These are phyloP conservation scores for Podila clonocystis DNA, from an alignment of 192 early-diverging fungal species.

Conservation along the genomic window DNA sequence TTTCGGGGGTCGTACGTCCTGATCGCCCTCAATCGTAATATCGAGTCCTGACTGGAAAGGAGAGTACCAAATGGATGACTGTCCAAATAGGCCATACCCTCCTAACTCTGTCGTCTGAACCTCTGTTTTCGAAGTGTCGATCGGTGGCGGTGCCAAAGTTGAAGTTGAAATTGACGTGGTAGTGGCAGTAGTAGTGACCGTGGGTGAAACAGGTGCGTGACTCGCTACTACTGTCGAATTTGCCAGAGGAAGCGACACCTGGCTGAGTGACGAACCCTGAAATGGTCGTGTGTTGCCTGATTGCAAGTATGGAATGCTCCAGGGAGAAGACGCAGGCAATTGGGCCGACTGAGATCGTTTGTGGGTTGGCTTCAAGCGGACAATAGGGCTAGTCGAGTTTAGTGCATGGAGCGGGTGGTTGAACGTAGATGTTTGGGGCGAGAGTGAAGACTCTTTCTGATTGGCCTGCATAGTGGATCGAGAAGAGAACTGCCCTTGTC, in stretches of 20 bases:
- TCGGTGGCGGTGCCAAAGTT: neutral
- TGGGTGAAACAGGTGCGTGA: neutral
- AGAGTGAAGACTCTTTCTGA: neutral
- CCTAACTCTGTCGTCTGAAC: neutral
- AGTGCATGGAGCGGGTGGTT: conserved; percentile 38
- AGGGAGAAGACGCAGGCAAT: conserved; percentile 27
- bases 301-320: conserved; percentile 21
- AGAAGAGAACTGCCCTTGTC: neutral
- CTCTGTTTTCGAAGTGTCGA: neutral
- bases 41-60: conserved; percentile 46
- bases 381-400: conserved; percentile 41
- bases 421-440: neutral
- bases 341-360: conserved; percentile 43
- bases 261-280: conserved; percentile 2
- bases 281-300: neutral
- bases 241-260: neutral
- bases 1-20: conserved; percentile 9
- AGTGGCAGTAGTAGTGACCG: neutral
- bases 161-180: neutral
- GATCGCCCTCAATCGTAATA: conserved; percentile 44
- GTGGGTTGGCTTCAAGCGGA: conserved; percentile 31
- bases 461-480: neutral
- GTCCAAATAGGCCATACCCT: conserved; percentile 18
- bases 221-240: neutral
- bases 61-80: conserved; percentile 42